Evolutionary conservation across 2,329 filamentous ascomycete species (phyloP).

Genomic region (Colletotrichum eleusines): DNA sequence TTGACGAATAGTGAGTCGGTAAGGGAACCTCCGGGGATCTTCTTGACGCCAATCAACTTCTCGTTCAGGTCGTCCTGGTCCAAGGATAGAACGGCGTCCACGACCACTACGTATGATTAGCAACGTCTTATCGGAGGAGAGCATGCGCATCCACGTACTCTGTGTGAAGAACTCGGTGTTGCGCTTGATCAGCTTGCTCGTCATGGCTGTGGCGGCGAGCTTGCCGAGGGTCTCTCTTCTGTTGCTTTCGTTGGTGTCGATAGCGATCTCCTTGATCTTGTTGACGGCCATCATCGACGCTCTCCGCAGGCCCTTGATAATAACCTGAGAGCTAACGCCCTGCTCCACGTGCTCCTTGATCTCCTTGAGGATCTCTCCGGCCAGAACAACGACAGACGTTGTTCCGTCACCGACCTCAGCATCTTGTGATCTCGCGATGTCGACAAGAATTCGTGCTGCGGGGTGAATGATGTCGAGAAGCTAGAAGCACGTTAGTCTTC

Average conservation of each 20-base stretch:
- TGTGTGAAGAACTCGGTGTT: conserved; percentile 98
- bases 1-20: conserved; percentile 98
- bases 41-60: conserved; percentile 98
- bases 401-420: conserved; percentile 98
- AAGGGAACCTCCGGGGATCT: conserved; percentile 94
- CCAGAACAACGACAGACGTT: conserved; percentile 95
- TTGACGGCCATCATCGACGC: conserved; percentile 93
- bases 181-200: conserved; percentile 98
- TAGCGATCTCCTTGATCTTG: conserved; percentile 97
- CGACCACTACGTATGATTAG: conserved; percentile 77
- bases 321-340: conserved; percentile 95
- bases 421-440: conserved; percentile 98
- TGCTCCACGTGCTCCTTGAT: conserved; percentile 96
- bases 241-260: conserved; percentile 85
- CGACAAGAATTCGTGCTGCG: conserved; percentile 94
- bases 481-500: conserved; percentile 56
- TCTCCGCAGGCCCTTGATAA: conserved; percentile 94
- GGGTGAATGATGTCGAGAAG: conserved; percentile 99
- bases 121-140: neutral
- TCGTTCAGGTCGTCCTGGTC: conserved; percentile 98
- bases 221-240: conserved; percentile 89
- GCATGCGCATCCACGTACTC: conserved; percentile 67
- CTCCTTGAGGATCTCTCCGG: conserved; percentile 98
- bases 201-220: conserved; percentile 96
- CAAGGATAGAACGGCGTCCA: conserved; percentile 93